Evolutionary conservation across 2,329 filamentous ascomycete genomes (phyloP).

Genomic region (Scortechinia acanthostroma): DNA sequence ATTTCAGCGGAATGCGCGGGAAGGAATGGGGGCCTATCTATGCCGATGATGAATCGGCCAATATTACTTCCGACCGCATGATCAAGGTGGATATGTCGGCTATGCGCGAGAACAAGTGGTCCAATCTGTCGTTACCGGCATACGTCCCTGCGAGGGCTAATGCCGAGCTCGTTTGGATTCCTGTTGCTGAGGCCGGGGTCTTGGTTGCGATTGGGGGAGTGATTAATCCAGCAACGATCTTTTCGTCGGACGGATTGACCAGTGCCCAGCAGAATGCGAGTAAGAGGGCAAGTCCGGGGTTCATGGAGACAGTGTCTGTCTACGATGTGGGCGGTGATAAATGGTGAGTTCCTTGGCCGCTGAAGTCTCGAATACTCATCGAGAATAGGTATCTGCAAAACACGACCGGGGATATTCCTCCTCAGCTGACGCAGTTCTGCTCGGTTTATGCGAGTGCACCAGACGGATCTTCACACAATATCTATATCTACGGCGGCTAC

Average conservation of each 20-base stretch:
- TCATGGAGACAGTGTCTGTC: slow-evolving; percentile 10
- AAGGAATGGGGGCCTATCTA: slow-evolving; percentile 18
- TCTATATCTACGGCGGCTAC: slow-evolving; percentile 13
- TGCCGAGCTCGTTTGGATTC: slow-evolving; percentile 31
- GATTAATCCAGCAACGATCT: slow-evolving; percentile 5
- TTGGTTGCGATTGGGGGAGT: slow-evolving; percentile 13
- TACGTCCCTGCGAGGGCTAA: slow-evolving; percentile 21
- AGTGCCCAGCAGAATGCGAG: slow-evolving; percentile 3
- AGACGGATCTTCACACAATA: slow-evolving; percentile 10
- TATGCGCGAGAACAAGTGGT: slow-evolving; percentile 21
- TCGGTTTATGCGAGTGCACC: slow-evolving; percentile 10
- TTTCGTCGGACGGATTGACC: background rate
- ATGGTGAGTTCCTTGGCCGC: slow-evolving; percentile 10
- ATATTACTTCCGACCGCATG: slow-evolving; percentile 19
- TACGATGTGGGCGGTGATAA: slow-evolving; percentile 11
- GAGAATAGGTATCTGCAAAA: slow-evolving; percentile 11
- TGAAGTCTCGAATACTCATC: slow-evolving; percentile 6
- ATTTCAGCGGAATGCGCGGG: slow-evolving; percentile 28
- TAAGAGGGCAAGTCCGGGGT: slow-evolving; percentile 6
- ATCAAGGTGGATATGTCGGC: slow-evolving; percentile 27
- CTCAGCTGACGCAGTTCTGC: slow-evolving; percentile 11
- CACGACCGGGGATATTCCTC: slow-evolving; percentile 10
- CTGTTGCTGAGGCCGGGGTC: slow-evolving; percentile 10
- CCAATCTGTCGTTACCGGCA: slow-evolving; percentile 19
- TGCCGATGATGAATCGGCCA: slow-evolving; percentile 9